phyloP scores from a whole-genome alignment of 495 filamentous ascomycete species.

The Rusavskia elegans region DNA sequence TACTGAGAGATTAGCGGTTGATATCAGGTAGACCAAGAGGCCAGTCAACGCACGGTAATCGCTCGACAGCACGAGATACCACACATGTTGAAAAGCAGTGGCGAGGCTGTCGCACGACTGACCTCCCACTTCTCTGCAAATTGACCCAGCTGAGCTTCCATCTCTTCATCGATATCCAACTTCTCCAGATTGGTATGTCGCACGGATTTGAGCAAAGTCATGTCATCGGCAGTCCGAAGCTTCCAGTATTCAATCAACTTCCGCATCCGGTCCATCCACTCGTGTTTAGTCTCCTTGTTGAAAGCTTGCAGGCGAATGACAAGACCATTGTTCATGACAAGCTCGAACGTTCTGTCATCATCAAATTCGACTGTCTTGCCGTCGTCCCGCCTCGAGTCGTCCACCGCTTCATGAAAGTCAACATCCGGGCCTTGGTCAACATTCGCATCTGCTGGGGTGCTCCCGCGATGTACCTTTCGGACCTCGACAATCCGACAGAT shows the following conservation, averaged over 20 bases:
- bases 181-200: slow-evolving; percentile 44
- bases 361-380: slow-evolving; percentile 35
- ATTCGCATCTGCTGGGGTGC: slow-evolving; percentile 32
- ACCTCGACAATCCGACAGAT: slow-evolving; percentile 41
- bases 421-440: slow-evolving; percentile 31
- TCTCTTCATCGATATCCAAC: slow-evolving; percentile 53
- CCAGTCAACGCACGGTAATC: slow-evolving; percentile 31
- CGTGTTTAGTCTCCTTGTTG: slow-evolving; percentile 36
- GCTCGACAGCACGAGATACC: slow-evolving; percentile 47
- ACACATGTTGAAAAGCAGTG: slow-evolving; percentile 56
- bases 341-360: slow-evolving; percentile 46
- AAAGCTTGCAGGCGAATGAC: slow-evolving; percentile 53
- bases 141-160: slow-evolving; percentile 52
- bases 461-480: slow-evolving; percentile 34
- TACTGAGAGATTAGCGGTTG: slow-evolving; percentile 6
- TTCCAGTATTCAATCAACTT: slow-evolving; percentile 53
- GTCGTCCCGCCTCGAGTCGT: slow-evolving; percentile 33
- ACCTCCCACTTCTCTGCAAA: slow-evolving; percentile 64
- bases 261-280: slow-evolving; percentile 49
- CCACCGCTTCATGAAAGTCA: slow-evolving; percentile 30
- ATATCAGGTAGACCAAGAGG: background rate
- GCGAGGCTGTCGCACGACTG: slow-evolving; percentile 44
- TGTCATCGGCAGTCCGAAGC: slow-evolving; percentile 37
- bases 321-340: slow-evolving; percentile 45
- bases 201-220: slow-evolving; percentile 36